phyloP scores from a whole-genome alignment of 208 protist species.

The Acanthamoeba triangularis region DNA sequence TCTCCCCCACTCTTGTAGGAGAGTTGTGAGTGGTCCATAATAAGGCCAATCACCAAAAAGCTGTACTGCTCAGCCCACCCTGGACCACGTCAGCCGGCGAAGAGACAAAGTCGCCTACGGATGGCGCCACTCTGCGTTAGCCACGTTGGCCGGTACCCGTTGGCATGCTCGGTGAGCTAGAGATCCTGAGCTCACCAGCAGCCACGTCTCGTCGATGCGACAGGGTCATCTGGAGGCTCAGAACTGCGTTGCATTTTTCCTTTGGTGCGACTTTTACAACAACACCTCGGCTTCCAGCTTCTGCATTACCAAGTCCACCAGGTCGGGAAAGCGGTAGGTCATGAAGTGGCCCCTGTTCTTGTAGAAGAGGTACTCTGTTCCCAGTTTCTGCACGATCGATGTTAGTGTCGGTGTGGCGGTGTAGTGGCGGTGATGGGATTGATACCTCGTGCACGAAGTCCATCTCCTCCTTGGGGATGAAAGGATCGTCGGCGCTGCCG shows the following conservation, averaged over 20 bases:
- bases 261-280: too few relatives aligned
- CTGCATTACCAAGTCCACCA: conserved; percentile 2
- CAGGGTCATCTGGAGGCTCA: too few relatives aligned
- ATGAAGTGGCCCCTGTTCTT: conserved; percentile 46
- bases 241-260: too few relatives aligned
- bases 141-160: too few relatives aligned
- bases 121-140: too few relatives aligned
- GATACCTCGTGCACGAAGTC: not conserved
- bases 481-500: not conserved
- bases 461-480: conserved; percentile 32
- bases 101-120: too few relatives aligned
- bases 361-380: conserved; percentile 1
- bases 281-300: not conserved
- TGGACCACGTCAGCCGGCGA: too few relatives aligned
- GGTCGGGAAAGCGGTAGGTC: not conserved
- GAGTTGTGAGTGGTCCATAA: not conserved
- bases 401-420: not conserved
- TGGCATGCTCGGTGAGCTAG: too few relatives aligned
- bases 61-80: too few relatives aligned
- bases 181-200: too few relatives aligned
- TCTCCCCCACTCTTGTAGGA: too few relatives aligned
- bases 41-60: not conserved
- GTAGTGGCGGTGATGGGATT: not conserved
- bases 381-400: not conserved
- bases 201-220: too few relatives aligned